A percentile compares a stretch with the other conserved stretches of the same genome.
These are phyloP conservation scores for Raddia distichophylla DNA, from an alignment of 176 grass and related monocot species.

Conservation along the genomic window DNA sequence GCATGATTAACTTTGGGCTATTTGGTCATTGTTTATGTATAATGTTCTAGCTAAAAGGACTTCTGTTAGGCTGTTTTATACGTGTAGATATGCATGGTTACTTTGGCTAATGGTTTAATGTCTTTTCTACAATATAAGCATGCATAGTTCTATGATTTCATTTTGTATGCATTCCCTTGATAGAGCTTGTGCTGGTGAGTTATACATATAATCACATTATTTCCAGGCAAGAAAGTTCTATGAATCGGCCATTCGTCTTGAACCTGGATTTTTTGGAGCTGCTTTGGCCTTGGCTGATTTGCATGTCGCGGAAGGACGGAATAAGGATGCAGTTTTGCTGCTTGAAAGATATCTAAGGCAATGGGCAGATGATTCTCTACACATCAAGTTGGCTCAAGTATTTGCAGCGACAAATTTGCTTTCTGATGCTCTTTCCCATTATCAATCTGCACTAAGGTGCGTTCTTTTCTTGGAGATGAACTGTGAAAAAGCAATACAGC, in stretches of 20 bases:
- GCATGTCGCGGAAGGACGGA: slow-evolving; percentile 77
- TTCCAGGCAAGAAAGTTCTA: slow-evolving; percentile 96
- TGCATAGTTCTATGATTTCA: not conserved
- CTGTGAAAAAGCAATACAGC: slow-evolving; percentile 14
- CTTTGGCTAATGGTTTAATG: not conserved
- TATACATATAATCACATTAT: not conserved
- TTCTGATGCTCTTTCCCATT: slow-evolving; percentile 92
- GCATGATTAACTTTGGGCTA: not conserved
- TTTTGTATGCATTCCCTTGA: not conserved
- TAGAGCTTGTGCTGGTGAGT: not conserved
- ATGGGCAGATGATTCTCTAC: slow-evolving; percentile 93
- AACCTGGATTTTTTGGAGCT: slow-evolving; percentile 95
- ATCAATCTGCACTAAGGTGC: slow-evolving; percentile 96
- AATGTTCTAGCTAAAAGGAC: not conserved
- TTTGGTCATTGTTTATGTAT: not conserved
- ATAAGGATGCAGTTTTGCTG: slow-evolving; percentile 80
- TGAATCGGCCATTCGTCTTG: slow-evolving; percentile 89
- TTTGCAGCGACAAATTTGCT: slow-evolving; percentile 84
- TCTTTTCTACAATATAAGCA: not conserved
- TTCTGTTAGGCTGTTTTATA: not conserved
- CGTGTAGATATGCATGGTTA: not conserved
- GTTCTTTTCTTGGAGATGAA: slow-evolving; percentile 17
- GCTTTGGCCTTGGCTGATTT: slow-evolving; percentile 93
- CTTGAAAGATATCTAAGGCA: slow-evolving; percentile 86
- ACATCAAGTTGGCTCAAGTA: slow-evolving; percentile 94